Base-by-base conservation (phyloP, 176 grass and related monocot genomes). In the Aegilops tauschii region DNA sequence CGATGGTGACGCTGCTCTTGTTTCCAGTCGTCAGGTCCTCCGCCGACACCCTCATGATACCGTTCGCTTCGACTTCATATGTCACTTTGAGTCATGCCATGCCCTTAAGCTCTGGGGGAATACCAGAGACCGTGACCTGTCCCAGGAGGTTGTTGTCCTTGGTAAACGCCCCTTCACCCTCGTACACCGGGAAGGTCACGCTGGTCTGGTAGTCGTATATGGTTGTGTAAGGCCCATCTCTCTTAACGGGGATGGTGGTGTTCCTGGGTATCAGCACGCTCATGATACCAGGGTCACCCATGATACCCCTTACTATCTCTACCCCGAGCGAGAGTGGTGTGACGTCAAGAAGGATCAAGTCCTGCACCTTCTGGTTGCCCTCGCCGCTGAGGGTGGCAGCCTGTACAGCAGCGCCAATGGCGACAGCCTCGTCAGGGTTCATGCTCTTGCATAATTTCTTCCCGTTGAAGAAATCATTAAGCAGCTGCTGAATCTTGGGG, bases 381-480 rank as follows among this genome's bases (percentile, higher is more conserved):
- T 82, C 85, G 18, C 83, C 81, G 8, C 45, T 89, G 50, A 92
- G 35, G 18, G 72, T 84, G 0, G 88, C 88, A 1, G 93, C 93
- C 29, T 78, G 68, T 27, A 95, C 84, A 2, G 90, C 93, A 16
- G 93, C 93, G 6, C 93, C 93, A 18, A 76, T 86, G 0, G 93
- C 86, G 1, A 92, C 42, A 17, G 23, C 40, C 40, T 75, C 72
- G 42, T 49, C 42, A 29, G 42, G 71, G 72, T 75, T 75, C 23
- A 75, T 75, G 72, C 72, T 75, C 72, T 75, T 75, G 42, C 72
- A 75, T 18, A 75, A 29, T 27, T 17, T 49, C 72, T 75, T 75
- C 23, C 97, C 97, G 37, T 96, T 96, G 92, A 96, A 96, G 84
- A 99, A 99, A 80, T 99, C 97, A 80, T 96, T 90, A 30, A 99